phyloP scores from a whole-genome alignment of 305 asterid genomes.

The Rubia balearica region DNA sequence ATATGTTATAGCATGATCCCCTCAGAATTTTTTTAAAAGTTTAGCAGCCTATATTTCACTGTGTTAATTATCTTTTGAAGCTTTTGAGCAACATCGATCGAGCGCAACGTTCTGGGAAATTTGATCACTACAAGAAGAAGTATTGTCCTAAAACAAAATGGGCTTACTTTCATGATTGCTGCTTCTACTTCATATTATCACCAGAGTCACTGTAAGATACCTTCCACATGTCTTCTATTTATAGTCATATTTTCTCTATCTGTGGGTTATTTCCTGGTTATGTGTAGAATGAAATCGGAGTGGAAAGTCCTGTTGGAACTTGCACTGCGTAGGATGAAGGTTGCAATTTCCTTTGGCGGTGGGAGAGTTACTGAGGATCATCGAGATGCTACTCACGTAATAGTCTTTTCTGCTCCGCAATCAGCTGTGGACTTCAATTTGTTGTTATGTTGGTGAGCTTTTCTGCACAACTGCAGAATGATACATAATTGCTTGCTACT shows the following conservation, averaged over 20 bases:
- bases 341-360: constrained; percentile 64
- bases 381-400: constrained; percentile 66
- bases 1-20: background rate
- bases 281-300: constrained; percentile 37
- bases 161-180: constrained; percentile 72
- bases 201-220: constrained; percentile 39
- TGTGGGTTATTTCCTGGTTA: constrained; percentile 14
- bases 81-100: constrained; percentile 41
- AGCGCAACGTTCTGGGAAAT: constrained; percentile 36
- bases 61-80: constrained; percentile 30
- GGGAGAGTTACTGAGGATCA: constrained; percentile 51
- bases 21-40: background rate
- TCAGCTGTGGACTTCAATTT: constrained; percentile 36
- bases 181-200: constrained; percentile 59
- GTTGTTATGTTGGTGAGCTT: constrained; percentile 49
- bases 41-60: background rate
- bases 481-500: background rate
- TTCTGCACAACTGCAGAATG: background rate
- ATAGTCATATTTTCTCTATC: constrained; percentile 16
- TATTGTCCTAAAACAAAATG: constrained; percentile 68
- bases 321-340: constrained; percentile 67
- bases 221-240: constrained; percentile 14
- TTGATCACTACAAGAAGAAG: constrained; percentile 61
- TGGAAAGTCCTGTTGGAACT: constrained; percentile 52
- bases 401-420: constrained; percentile 43